Base-by-base conservation (phyloP, 208 protist genomes). In the Trypanosoma congolense region DNA sequence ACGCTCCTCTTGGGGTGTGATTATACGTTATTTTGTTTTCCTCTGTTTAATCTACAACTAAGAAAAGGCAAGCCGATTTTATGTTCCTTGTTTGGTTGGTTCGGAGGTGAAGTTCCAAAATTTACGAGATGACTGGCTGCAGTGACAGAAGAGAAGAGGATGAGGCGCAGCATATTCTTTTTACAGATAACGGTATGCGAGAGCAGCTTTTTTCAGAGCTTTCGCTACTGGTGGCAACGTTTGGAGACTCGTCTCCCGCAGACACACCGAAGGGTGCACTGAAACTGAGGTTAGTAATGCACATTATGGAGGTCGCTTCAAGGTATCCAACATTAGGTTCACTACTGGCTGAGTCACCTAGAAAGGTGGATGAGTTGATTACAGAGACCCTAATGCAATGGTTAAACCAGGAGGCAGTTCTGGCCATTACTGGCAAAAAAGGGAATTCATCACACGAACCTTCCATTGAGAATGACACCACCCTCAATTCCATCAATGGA, bases 131-230 rank as follows among this genome's bases (percentile, higher is more conserved):
- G 33, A 12, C 12, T 12, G 33, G 12, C 12, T 6, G 33, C 12
- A 16, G 33, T 38, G 12, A 8, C 21, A n/a, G n/a, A 9, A n/a
- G 10, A n/a, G 54, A 48, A 30, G 8, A 36, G 14, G 24, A 50
- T 3, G 62, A 61, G 24, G 46, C 48, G 16, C 24, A 36, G n/a
- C 2, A 1, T 24, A 53, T 69, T 22, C 40, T 69, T 2, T 52
- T 69, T 48, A 24, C 30, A 31, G 54, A 55, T 29, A 48, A 57
- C 2, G 16, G 5, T 6, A 26, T 57, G 38, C 62, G 40, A 14
- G 49, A 21, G 24, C 62, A 69, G 48, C 24, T 69, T 36, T 40
- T 69, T 19, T 61, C 62, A 16, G 62, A 51, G 31, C 62, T 66
- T 12, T 58, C 65, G 12, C 10, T 52, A 25, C 36, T 61, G 45